Conservation (phyloP, 345 rosid species). For the Lepidium africanum region DNA sequence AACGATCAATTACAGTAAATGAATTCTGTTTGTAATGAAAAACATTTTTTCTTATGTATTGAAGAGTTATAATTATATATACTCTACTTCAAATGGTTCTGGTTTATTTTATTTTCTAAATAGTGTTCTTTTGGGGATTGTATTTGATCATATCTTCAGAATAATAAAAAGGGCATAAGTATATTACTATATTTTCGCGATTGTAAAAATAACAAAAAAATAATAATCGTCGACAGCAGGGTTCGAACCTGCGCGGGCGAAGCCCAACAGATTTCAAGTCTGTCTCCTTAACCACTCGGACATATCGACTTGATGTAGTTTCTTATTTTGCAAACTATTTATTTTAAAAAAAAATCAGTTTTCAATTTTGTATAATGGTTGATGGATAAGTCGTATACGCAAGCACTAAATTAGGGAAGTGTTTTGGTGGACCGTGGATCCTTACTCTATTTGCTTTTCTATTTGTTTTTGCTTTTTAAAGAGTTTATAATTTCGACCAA, state of each 20-base stretch:
- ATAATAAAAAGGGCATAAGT: background rate
- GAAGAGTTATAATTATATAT: background rate
- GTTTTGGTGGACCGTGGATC: background rate
- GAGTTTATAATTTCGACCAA: too few species aligned
- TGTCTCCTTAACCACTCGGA: conserved; percentile 99
- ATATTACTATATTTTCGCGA: too few species aligned
- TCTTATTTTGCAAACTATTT: fast-evolving
- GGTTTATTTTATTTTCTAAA: background rate
- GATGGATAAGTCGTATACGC: background rate
- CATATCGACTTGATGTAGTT: conserved; percentile 53
- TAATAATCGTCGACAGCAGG: conserved; percentile 60
- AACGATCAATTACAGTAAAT: too few species aligned
- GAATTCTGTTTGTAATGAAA: background rate
- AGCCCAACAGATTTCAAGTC: conserved; percentile 93
- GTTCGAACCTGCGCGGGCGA: conserved; percentile 83
- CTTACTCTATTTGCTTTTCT: background rate
- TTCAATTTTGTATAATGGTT: background rate
- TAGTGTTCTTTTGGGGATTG: background rate
- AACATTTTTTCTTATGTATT: background rate
- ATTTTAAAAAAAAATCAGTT: background rate
- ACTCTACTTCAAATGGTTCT: background rate
- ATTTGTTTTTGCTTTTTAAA: too few species aligned
- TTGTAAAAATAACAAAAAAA: background rate
- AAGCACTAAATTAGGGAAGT: background rate
- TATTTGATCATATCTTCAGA: background rate